phyloP scores from a whole-genome alignment of 768 basidiomycete species.

The Boletus rex-veris region DNA sequence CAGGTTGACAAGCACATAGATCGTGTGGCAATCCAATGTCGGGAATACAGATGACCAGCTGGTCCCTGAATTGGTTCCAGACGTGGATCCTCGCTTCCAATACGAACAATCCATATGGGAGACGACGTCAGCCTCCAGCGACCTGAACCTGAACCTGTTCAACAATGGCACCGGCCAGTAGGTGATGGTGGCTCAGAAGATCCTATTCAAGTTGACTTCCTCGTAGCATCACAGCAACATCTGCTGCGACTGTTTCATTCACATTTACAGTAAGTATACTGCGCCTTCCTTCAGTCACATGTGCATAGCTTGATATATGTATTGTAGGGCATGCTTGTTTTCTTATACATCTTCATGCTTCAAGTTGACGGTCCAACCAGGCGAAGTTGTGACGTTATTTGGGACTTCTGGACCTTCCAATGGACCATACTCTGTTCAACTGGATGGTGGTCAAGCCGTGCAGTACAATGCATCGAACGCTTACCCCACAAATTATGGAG shows the following conservation, averaged over 20 bases:
- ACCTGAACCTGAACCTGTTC: conserved; percentile 38
- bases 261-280: conserved; percentile 37
- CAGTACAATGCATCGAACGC: conserved; percentile 17
- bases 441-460: conserved; percentile 29
- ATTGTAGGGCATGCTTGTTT: conserved; percentile 20
- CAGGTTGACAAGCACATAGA: conserved; percentile 7
- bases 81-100: conserved; percentile 36
- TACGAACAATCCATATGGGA: conserved; percentile 38
- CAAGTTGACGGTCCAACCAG: conserved; percentile 19
- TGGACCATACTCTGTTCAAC: conserved; percentile 34
- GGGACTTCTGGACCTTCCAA: conserved; percentile 39
- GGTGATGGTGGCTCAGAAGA: conserved; percentile 2
- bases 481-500: conserved; percentile 25
- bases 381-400: conserved; percentile 44
- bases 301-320: neutral
- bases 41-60: conserved; percentile 15
- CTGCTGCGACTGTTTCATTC: conserved; percentile 33
- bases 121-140: conserved; percentile 27
- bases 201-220: neutral
- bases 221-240: conserved; percentile 33
- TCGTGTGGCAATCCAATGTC: conserved; percentile 29
- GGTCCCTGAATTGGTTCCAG: conserved; percentile 25
- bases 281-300: neutral
- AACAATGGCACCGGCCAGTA: conserved; percentile 43
- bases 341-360: neutral